Conservation (phyloP, 1,284 basidiomycete genomes). For the Irpex lacteus region DNA sequence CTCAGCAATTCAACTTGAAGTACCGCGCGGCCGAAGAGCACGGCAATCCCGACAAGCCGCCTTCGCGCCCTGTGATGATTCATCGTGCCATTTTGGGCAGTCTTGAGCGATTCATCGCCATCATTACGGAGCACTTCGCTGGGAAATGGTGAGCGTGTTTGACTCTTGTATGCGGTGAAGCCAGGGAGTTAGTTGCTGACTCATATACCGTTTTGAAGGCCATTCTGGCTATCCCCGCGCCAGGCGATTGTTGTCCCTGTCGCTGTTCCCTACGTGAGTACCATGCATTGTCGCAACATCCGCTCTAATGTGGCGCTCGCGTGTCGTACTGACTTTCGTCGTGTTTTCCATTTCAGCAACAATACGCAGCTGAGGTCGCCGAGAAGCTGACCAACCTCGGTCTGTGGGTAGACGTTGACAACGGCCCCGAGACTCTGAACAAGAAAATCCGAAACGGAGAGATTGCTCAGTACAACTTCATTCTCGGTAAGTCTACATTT, state of each 20-base stretch:
- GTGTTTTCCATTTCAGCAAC: slow-evolving; percentile 58
- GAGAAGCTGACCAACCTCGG: slow-evolving; percentile 69
- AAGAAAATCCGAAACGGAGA: slow-evolving; percentile 97
- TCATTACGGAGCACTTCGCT: slow-evolving; percentile 95
- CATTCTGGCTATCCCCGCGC: slow-evolving; percentile 96
- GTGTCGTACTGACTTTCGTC: slow-evolving; percentile 3
- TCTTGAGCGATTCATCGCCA: slow-evolving; percentile 95
- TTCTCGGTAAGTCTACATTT: slow-evolving; percentile 69
- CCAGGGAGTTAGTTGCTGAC: neutral
- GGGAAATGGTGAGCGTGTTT: slow-evolving; percentile 85
- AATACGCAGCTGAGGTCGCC: slow-evolving; percentile 84
- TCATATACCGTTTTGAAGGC: slow-evolving; percentile 44
- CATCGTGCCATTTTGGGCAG: slow-evolving; percentile 96
- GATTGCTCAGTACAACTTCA: slow-evolving; percentile 95
- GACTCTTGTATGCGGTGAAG: neutral
- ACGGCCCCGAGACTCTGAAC: slow-evolving; percentile 87
- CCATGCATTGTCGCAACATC: neutral
- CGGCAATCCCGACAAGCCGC: slow-evolving; percentile 53
- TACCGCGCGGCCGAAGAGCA: slow-evolving; percentile 80
- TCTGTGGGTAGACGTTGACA: slow-evolving; percentile 90
- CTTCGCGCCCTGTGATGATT: slow-evolving; percentile 92
- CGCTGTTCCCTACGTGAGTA: slow-evolving; percentile 78
- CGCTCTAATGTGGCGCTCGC: slow-evolving; percentile 2
- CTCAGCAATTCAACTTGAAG: slow-evolving; percentile 95
- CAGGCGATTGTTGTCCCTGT: slow-evolving; percentile 96